A percentile compares a stretch with the other conserved stretches of the same genome.
Evolutionary conservation across 192 early-diverging fungal species (phyloP).

Genomic region (Radiomyces spectabilis): DNA sequence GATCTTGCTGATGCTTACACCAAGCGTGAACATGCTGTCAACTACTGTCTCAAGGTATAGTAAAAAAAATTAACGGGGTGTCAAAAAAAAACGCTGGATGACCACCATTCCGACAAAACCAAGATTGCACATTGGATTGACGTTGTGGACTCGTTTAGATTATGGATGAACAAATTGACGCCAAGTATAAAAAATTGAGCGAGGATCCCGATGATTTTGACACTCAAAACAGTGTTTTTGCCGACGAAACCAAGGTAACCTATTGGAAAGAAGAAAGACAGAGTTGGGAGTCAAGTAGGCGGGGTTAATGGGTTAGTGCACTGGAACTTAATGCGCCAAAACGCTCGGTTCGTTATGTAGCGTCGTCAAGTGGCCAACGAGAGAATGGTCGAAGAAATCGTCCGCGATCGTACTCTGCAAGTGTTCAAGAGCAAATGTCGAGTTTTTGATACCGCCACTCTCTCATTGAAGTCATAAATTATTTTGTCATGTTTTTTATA

Average conservation of each 20-base stretch:
- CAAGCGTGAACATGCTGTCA: conserved; percentile 57
- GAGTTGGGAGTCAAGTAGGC: no score
- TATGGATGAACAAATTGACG: conserved; percentile 34
- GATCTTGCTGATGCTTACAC: conserved; percentile 56
- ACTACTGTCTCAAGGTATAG: conserved; percentile 56
- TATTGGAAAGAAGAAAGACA: neutral
- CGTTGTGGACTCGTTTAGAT: no score
- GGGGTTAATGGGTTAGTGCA: no score
- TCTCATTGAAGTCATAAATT: neutral
- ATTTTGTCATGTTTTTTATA: neutral
- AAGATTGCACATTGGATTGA: no score
- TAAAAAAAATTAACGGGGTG: neutral
- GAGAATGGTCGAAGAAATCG: conserved; percentile 62
- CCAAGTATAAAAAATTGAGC: conserved; percentile 40
- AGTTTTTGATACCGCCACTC: conserved; percentile 35
- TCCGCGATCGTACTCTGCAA: conserved; percentile 55
- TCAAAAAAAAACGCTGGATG: neutral
- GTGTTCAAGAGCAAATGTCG: conserved; percentile 64
- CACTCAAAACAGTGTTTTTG: conserved; percentile 41
- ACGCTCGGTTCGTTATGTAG: conserved; percentile 26
- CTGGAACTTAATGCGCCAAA: neutral
- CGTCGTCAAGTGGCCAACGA: conserved; percentile 63
- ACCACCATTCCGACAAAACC: no score
- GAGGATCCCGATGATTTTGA: conserved; percentile 50
- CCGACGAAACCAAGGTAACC: conserved; percentile 50